Evolutionary conservation across 169 alveolate genomes (phyloP).

Genomic region (Babesia bigemina): DNA sequence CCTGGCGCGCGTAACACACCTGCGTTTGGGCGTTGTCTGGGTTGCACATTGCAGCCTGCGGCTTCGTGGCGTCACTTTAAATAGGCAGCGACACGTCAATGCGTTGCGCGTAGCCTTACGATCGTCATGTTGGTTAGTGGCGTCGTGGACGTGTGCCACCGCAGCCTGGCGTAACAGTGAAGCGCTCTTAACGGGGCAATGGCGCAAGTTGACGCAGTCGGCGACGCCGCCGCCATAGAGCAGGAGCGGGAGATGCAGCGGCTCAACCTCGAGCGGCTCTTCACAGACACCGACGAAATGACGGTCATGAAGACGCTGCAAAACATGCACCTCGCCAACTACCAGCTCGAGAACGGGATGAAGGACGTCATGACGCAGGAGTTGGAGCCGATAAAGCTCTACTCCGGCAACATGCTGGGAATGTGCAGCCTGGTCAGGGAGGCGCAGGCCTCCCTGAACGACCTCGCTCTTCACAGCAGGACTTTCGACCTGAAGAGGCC

Average conservation of each 20-base stretch:
- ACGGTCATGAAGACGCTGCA: constrained; percentile 63
- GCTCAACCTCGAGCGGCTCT: constrained; percentile 57
- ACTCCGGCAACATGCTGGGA: constrained; percentile 47
- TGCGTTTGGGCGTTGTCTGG: not conserved
- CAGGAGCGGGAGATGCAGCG: constrained; percentile 19
- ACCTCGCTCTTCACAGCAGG: constrained; percentile 2
- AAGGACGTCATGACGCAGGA: constrained; percentile 56
- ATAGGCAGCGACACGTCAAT: too few relatives aligned
- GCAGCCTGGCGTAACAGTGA: too few relatives aligned
- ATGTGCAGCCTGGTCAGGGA: constrained; percentile 57
- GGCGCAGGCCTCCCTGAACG: constrained; percentile 36
- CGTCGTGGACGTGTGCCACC: too few relatives aligned
- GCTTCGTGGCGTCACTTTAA: too few relatives aligned
- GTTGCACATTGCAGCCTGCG: not conserved
- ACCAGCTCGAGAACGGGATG: constrained; percentile 50
- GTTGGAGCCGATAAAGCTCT: constrained; percentile 48
- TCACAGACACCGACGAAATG: constrained; percentile 58
- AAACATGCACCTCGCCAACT: constrained; percentile 56
- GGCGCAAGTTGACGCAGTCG: not conserved
- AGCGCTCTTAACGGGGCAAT: too few relatives aligned
- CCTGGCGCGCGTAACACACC: too few relatives aligned
- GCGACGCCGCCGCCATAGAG: not conserved
- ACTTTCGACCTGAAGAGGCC: not conserved
- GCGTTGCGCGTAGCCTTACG: too few relatives aligned
- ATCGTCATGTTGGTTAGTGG: too few relatives aligned